Base-by-base conservation (phyloP, 1,284 basidiomycete genomes). In the Ceratobasidium sp. region DNA sequence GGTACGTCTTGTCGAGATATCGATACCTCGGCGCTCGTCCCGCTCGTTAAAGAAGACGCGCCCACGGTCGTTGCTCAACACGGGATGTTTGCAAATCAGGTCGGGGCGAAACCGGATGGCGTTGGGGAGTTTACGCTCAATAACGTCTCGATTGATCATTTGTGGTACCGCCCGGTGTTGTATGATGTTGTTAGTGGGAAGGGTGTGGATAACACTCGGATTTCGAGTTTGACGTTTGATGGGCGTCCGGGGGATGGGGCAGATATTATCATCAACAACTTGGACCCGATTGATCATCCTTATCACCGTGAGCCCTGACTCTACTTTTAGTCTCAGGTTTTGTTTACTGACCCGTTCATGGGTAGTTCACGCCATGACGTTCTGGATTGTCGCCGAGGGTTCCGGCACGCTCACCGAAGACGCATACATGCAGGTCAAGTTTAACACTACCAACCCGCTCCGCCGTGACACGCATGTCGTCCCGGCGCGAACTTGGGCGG, bases 401-500 rank as follows among this genome's bases (percentile, higher is more conserved):
- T 2, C 51, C 1, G 85, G 84, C 1, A 68, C 44, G 13, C 40
- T 84, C 13, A 80, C 80, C 0, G 52, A 74, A 5, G 78, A 69
- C 0, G 49, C 76, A 8, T 79, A 81, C 66, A n/a, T 54, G 32
- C 59, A 19, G 19, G n/a, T 76, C 22, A 52, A 1, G 13, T 76
- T 82, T 44, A 82, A 83, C 65, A 78, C 81, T 7, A 76, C 51
- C 11, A 85, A 84, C 73, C 84, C 85, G 7, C 76, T 84, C 17
- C 81, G 85, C 22, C 80, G 84, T 44, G 85, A 86, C 74, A 82
- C 82, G n/a, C 67, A 84, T 32, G 77, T 81, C n/a, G 80, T 85
- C 8, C 73, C 79, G 3, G 79, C 80, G 67, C 77, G 57, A 59
- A 67, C 57, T 0, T 82, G 79, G 74, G 80, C 80, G 3, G 79